phyloP scores from a whole-genome alignment of 306 rosid species.

The Elaeagnus macrophylla region DNA sequence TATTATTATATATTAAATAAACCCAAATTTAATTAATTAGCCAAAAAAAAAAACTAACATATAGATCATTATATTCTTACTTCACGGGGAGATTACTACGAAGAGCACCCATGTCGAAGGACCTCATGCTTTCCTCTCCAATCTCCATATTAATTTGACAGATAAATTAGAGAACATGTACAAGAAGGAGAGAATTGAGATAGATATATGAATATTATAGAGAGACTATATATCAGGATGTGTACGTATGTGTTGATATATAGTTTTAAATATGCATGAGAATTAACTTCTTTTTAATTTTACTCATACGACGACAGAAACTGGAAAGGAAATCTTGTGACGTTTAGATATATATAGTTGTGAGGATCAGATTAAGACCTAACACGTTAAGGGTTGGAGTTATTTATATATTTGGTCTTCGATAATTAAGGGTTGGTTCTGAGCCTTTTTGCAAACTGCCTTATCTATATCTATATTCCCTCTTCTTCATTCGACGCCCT shows the following conservation, averaged over 20 bases:
- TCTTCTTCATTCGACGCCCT: slow-evolving; percentile 36
- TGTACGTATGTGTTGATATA: no score
- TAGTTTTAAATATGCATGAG: no score
- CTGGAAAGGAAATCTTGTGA: no score
- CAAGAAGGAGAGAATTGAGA: not conserved
- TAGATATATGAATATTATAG: not conserved
- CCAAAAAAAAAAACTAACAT: not conserved
- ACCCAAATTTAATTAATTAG: not conserved
- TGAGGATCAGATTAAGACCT: slow-evolving; percentile 13
- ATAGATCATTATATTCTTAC: slow-evolving; percentile 24
- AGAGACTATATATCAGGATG: no score
- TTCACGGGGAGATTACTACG: slow-evolving; percentile 47
- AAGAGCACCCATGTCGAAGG: slow-evolving; percentile 61
- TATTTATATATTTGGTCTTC: slow-evolving; percentile 1
- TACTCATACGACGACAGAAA: no score
- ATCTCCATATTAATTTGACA: slow-evolving; percentile 19
- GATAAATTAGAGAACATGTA: slow-evolving; percentile 2
- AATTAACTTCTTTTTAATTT: no score
- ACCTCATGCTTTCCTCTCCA: slow-evolving; percentile 35
- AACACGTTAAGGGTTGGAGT: slow-evolving; percentile 9
- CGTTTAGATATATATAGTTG: no score
- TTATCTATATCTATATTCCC: slow-evolving; percentile 40
- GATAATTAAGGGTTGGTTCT: slow-evolving; percentile 33
- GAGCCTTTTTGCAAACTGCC: slow-evolving; percentile 24
- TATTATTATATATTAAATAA: not conserved